Evolutionary conservation across 2,329 filamentous ascomycete species (phyloP), one percentile per base, ranked within the genome.

Genomic region (Pseudogymnoascus sp.): DNA sequence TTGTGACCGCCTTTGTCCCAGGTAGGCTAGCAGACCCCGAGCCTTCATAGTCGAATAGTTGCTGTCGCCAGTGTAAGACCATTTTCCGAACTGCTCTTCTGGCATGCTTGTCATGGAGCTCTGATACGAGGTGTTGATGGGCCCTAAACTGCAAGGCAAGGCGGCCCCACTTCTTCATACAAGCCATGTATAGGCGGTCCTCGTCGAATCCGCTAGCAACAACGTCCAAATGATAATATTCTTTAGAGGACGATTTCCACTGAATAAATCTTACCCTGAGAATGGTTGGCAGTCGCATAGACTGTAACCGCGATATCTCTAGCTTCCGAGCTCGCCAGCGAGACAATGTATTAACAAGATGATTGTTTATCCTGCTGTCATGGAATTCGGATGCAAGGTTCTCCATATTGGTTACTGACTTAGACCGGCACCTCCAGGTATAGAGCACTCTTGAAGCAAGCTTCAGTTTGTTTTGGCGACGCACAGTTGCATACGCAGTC

Each of bases 11-110:
- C 16, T 55, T 55, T 33, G 28, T 33, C 33, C 49, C 49, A 55
- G 49, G 12, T 12, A 33, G 8, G 49, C 16, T 55, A 33, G 49
- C 28, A 55, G 49, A 33, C 12, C 49, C 49, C n/a, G 49, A 11
- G 9, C 49, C 49, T 22, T 33, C 49, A 55, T 55, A 55, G 25
- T 55, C 49, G 16, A 55, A 33, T 28, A 55, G 16, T 55, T 69
- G 68, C 60, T 72, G 67, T 41, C 64, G 68, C 72, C 72, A 74
- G 55, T 73, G 70, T 9, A 60, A 66, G 45, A 73, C 68, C 38
- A 72, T 73, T 62, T 69, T 73, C 58, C 71, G 70, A 62, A 72
- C 72, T 28, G 65, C 67, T 63, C 66, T 69, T 64, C 69, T 73
- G 16, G 65, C 62, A 63, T 70, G 72, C 64, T 69, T 72, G 49